Base-by-base conservation (phyloP, 2,329 filamentous ascomycete species). In the Podosphaera xanthii region DNA sequence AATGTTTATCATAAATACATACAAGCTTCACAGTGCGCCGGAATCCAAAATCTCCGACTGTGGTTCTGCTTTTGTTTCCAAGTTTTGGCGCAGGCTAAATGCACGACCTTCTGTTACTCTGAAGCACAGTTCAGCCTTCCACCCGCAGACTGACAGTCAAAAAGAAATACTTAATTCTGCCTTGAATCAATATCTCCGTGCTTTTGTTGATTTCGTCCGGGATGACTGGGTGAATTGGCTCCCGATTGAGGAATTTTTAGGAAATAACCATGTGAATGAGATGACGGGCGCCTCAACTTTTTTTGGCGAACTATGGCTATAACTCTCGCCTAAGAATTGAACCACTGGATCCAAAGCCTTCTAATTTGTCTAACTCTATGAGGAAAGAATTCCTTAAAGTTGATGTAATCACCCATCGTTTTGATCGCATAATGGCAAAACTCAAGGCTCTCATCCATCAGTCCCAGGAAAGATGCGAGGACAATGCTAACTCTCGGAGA, bases 231-330 rank as follows among this genome's bases (percentile, higher is more conserved):
- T 22, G 22, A 22, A 22, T 22, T 22, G 22, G 22, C 22, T 22
- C 22, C 22, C 22, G 22, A 22, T 22, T 22, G 60, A 60, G 0
- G 59, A 65, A 57, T 64, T 63, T 34, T 59, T 59, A 5, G 58
- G 54, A 14, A 61, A 63, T 40, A 64, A 62, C 34, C 12, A 30
- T 0, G 35, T 58, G 0, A 59, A 42, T 14, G 57, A 44, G 7
- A 57, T 58, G 30, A 64, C 61, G 3, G 36, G 55, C 2, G 38
- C 62, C 6, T 61, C 62, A 0, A 52, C 59, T 2, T 64, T 64
- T 22, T 52, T 61, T 58, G 8, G 60, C 57, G 3, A 65, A 63
- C 33, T 59, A 59, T 8, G 46, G 42, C 49, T 59, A 55, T 40
- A 35, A 58, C 59, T 46, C 59, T 22, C 59, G 59, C 7, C 12